Percentiles rank a stretch among this genome's conserved stretches.
Conservation (phyloP, 371 early-diverging fungal genomes). For the Cokeromyces recurvatus region DNA sequence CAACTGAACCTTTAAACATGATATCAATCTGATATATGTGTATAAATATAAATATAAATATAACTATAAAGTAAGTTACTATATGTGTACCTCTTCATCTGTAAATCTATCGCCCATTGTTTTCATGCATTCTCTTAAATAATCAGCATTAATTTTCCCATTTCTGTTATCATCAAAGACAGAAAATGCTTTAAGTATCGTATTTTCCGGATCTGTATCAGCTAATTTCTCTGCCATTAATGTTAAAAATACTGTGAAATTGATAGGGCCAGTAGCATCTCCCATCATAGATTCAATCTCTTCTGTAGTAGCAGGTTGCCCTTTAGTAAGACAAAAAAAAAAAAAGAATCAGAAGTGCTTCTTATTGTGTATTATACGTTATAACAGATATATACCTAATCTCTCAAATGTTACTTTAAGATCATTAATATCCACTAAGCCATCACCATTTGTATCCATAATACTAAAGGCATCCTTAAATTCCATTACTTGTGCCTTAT, state of each 20-base stretch:
- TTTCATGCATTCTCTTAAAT: conserved; percentile 80
- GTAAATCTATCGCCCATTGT: conserved; percentile 90
- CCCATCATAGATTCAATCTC: conserved; percentile 89
- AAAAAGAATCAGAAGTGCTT: too few relatives aligned
- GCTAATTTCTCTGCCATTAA: conserved; percentile 91
- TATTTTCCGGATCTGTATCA: conserved; percentile 85
- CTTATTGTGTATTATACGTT: too few relatives aligned
- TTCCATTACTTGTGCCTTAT: conserved; percentile 93
- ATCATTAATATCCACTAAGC: conserved; percentile 82
- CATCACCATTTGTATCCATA: conserved; percentile 89
- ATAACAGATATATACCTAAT: conserved; percentile 24
- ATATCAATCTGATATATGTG: conserved; percentile 68
- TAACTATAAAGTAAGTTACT: neutral
- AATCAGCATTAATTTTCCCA: conserved; percentile 80
- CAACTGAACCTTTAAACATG: conserved; percentile 87
- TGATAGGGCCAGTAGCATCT: conserved; percentile 84
- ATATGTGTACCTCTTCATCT: conserved; percentile 72
- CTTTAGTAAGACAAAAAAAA: conserved; percentile 31
- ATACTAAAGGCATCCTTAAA: conserved; percentile 95
- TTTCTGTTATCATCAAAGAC: conserved; percentile 80
- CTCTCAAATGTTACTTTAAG: conserved; percentile 75
- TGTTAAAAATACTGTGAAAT: conserved; percentile 92
- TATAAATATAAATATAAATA: neutral
- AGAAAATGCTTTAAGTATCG: conserved; percentile 83
- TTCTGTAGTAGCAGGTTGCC: conserved; percentile 77